A percentile compares a stretch with the other conserved stretches of the same genome.
Evolutionary conservation across 805 yeast genomes (phyloP).

Genomic region (Saccharomycopsis synnaedendra): DNA sequence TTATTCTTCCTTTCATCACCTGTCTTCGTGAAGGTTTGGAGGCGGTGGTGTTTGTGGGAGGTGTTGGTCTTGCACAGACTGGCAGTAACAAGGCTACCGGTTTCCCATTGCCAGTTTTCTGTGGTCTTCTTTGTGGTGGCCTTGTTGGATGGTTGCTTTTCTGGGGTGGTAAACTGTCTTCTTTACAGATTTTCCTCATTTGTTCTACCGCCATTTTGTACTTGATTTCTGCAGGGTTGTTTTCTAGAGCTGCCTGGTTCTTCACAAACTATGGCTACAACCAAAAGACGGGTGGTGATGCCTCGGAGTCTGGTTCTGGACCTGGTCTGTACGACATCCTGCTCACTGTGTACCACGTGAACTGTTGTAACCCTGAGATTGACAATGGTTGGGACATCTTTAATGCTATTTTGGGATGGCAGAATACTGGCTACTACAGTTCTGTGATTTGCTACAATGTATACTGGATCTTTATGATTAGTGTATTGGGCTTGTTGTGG

Average conservation of each 20-base stretch:
- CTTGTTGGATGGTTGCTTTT: constrained; percentile 60
- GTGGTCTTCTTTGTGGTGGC: constrained; percentile 75
- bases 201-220: constrained; percentile 82
- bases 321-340: constrained; percentile 87
- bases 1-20: constrained; percentile 81
- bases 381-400: constrained; percentile 97
- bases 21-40: constrained; percentile 94
- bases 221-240: constrained; percentile 83
- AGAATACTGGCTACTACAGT: constrained; percentile 89
- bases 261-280: constrained; percentile 63
- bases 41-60: constrained; percentile 93
- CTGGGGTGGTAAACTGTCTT: constrained; percentile 70
- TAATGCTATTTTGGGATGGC: constrained; percentile 94
- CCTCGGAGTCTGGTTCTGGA: constrained; percentile 85
- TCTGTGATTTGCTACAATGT: constrained; percentile 80
- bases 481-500: constrained; percentile 47
- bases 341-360: constrained; percentile 86
- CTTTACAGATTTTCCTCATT: constrained; percentile 82
- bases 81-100: constrained; percentile 41
- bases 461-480: constrained; percentile 71
- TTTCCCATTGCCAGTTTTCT: constrained; percentile 87
- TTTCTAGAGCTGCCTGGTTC: constrained; percentile 88
- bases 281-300: constrained; percentile 81
- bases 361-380: constrained; percentile 90
- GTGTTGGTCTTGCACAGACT: constrained; percentile 65